Evolutionary conservation across 2,329 filamentous ascomycete genomes (phyloP).

Genomic region (Diplocarpon rosae): DNA sequence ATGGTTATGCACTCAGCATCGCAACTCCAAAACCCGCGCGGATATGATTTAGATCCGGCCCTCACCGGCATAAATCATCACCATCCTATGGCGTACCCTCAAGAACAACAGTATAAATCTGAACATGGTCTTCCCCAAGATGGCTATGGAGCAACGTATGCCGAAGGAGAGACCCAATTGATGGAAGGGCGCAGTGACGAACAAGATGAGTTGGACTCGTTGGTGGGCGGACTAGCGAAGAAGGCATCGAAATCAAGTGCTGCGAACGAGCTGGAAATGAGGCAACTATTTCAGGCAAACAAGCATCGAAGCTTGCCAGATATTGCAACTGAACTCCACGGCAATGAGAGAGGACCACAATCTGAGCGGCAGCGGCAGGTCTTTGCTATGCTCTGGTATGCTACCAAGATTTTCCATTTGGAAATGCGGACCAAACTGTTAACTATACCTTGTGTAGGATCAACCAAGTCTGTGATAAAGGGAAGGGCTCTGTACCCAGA

Average conservation of each 20-base stretch:
- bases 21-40: conserved; percentile 41
- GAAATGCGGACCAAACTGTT: neutral
- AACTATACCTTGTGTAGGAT: conserved; percentile 43
- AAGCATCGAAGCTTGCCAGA: conserved; percentile 57
- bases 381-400: conserved; percentile 81
- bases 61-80: conserved; percentile 36
- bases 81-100: conserved; percentile 33
- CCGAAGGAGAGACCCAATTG: conserved; percentile 47
- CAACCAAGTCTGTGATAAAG: conserved; percentile 58
- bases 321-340: conserved; percentile 64
- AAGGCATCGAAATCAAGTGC: conserved; percentile 56
- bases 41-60: conserved; percentile 38
- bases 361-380: conserved; percentile 76
- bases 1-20: conserved; percentile 47
- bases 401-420: conserved; percentile 7
- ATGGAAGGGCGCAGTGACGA: conserved; percentile 44
- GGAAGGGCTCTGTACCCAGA: conserved; percentile 78
- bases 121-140: conserved; percentile 38
- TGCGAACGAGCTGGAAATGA: conserved; percentile 72
- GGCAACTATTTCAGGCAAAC: conserved; percentile 62
- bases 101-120: conserved; percentile 30
- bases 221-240: conserved; percentile 40
- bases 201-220: conserved; percentile 44
- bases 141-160: conserved; percentile 43
- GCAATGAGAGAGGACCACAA: conserved; percentile 69